A percentile compares a stretch with the other conserved stretches of the same genome.
Conservation (phyloP, 805 yeast genomes). For the Pichia membranifaciens region DNA sequence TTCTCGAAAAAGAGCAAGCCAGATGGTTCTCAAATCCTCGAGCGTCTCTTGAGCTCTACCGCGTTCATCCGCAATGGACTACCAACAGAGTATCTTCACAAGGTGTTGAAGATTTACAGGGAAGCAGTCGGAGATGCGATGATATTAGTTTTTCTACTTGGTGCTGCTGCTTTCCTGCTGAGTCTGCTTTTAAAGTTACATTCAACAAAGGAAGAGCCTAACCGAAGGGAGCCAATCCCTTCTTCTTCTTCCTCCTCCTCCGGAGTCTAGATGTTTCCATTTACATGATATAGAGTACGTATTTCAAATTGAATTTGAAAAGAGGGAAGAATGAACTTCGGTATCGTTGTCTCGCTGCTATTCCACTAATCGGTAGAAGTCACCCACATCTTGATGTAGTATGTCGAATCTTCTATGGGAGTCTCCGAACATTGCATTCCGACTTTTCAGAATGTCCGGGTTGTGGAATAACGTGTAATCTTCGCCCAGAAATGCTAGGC, state of each 20-base stretch:
- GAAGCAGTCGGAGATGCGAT: constrained; percentile 24
- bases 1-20: constrained; percentile 22
- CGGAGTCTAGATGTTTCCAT: no score
- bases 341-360: no score
- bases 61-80: constrained; percentile 29
- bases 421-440: neutral
- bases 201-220: constrained; percentile 2
- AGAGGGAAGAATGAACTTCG: no score
- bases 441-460: constrained; percentile 1
- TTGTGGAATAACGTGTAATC: constrained; percentile 14
- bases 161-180: constrained; percentile 20
- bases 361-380: constrained; percentile 2
- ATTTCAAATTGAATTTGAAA: no score
- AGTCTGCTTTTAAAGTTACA: constrained; percentile 22
- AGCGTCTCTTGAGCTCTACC: constrained; percentile 22
- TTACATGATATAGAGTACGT: no score
- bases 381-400: constrained; percentile 9
- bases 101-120: constrained; percentile 28
- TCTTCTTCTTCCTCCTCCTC: no score
- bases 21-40: constrained; percentile 21
- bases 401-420: constrained; percentile 1
- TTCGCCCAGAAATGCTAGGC: constrained; percentile 24
- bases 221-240: no score
- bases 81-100: constrained; percentile 20
- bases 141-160: constrained; percentile 23